A percentile compares a stretch with the other conserved stretches of the same genome.
Evolutionary conservation across 2,329 filamentous ascomycete genomes (phyloP).

Genomic region (Pseudocercospora crystallina): DNA sequence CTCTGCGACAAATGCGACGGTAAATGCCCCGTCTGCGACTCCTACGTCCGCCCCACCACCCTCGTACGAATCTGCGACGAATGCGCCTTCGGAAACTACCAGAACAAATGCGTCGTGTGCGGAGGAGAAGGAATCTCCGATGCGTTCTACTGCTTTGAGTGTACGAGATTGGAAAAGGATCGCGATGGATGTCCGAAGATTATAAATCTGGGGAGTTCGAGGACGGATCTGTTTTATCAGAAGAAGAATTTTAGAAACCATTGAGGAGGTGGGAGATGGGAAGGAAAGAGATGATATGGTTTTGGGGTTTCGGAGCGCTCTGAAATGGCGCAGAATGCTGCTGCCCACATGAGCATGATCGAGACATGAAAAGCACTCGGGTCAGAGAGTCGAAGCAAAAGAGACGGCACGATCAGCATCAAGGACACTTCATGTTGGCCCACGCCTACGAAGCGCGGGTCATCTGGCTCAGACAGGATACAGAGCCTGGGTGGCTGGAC

Average conservation of each 20-base stretch:
- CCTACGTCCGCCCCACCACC: slow-evolving; percentile 95
- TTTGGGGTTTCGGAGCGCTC: too few species aligned
- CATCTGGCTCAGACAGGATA: too few species aligned
- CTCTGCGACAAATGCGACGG: slow-evolving; percentile 99
- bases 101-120: slow-evolving; percentile 99
- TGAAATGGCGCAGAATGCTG: too few species aligned
- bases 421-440: too few species aligned
- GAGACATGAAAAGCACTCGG: too few species aligned
- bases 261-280: slow-evolving; percentile 24
- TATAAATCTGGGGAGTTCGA: slow-evolving; percentile 92
- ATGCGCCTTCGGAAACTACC: slow-evolving; percentile 99
- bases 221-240: slow-evolving; percentile 85
- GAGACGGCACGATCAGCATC: too few species aligned
- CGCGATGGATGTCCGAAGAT: slow-evolving; percentile 98
- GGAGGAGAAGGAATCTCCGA: slow-evolving; percentile 97
- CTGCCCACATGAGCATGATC: too few species aligned
- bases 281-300: background rate
- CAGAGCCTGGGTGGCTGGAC: too few species aligned
- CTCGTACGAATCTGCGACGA: slow-evolving; percentile 98
- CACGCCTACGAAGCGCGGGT: too few species aligned
- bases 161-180: slow-evolving; percentile 94
- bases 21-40: slow-evolving; percentile 98
- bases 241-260: slow-evolving; percentile 71
- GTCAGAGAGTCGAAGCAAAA: too few species aligned
- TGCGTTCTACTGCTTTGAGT: slow-evolving; percentile 99